phyloP scores from a whole-genome alignment of 768 basidiomycete species.

The Tremella fuciformis region DNA sequence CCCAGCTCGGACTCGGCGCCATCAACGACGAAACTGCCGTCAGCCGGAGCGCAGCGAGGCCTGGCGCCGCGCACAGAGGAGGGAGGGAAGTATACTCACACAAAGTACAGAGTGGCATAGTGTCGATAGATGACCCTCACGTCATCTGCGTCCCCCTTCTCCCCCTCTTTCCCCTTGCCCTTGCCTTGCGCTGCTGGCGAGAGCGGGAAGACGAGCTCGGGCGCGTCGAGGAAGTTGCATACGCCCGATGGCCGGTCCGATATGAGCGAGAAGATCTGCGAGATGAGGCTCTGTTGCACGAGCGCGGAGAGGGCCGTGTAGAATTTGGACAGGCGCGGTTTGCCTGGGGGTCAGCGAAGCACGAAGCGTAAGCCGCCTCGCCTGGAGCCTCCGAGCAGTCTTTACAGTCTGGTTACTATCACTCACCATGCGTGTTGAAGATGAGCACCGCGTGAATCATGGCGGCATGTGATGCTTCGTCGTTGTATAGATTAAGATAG shows the following conservation, averaged over 20 bases:
- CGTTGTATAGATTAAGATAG: too few species aligned
- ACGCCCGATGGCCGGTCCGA: slow-evolving; percentile 73
- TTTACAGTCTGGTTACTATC: too few species aligned
- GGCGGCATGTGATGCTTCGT: not conserved
- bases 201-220: slow-evolving; percentile 40
- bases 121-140: slow-evolving; percentile 87
- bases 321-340: slow-evolving; percentile 53
- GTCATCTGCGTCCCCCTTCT: slow-evolving; percentile 46
- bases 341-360: slow-evolving; percentile 56
- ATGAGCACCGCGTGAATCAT: slow-evolving; percentile 54
- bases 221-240: slow-evolving; percentile 92
- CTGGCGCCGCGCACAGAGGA: not conserved
- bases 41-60: not conserved
- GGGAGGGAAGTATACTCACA: slow-evolving; percentile 50
- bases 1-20: slow-evolving; percentile 95
- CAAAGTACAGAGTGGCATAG: slow-evolving; percentile 95
- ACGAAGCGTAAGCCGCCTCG: slow-evolving; percentile 62
- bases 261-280: slow-evolving; percentile 86
- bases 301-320: slow-evolving; percentile 48
- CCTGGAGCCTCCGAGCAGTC: too few species aligned
- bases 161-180: slow-evolving; percentile 44
- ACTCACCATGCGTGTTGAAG: slow-evolving; percentile 92
- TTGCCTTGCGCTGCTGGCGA: slow-evolving; percentile 56
- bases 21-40: slow-evolving; percentile 75
- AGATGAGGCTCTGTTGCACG: slow-evolving; percentile 58